Evolutionary conservation across 2,329 filamentous ascomycete species (phyloP).

Genomic region (Neurospora sp.): DNA sequence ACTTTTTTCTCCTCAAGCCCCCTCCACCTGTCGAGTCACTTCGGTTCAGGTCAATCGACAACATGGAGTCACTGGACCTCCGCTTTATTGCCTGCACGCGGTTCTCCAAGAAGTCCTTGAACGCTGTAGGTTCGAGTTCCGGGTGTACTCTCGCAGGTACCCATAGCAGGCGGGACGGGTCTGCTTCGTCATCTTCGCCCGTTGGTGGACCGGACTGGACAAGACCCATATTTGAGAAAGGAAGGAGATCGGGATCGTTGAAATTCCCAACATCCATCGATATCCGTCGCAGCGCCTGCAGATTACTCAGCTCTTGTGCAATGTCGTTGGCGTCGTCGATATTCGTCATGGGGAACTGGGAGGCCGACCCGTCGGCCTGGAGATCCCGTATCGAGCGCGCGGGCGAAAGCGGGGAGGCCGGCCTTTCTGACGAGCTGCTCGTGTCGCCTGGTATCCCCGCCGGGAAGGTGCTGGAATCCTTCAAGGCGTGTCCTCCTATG

Average conservation of each 20-base stretch:
- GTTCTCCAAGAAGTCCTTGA: slow-evolving; percentile 92
- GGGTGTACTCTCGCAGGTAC: slow-evolving; percentile 91
- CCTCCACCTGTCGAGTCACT: slow-evolving; percentile 36
- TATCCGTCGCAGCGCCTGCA: slow-evolving; percentile 83
- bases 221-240: slow-evolving; percentile 53
- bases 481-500: slow-evolving; percentile 17
- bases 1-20: slow-evolving; percentile 76
- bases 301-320: slow-evolving; percentile 82
- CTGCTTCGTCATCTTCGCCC: slow-evolving; percentile 70
- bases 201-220: slow-evolving; percentile 62
- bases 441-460: slow-evolving; percentile 30
- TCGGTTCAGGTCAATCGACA: slow-evolving; percentile 47
- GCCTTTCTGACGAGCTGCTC: slow-evolving; percentile 29
- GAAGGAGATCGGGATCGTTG: slow-evolving; percentile 64
- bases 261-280: slow-evolving; percentile 83
- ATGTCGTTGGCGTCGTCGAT: slow-evolving; percentile 84
- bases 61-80: slow-evolving; percentile 61
- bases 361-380: slow-evolving; percentile 46
- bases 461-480: slow-evolving; percentile 34
- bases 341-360: slow-evolving; percentile 76
- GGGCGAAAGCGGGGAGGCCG: slow-evolving; percentile 35
- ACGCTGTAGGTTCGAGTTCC: slow-evolving; percentile 88
- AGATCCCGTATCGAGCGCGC: slow-evolving; percentile 43
- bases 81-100: slow-evolving; percentile 83
- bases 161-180: slow-evolving; percentile 85